A percentile compares a stretch with the other conserved stretches of the same genome.
Evolutionary conservation across 495 filamentous ascomycete species (phyloP).

Genomic region (Aspergillus funiculosus): DNA sequence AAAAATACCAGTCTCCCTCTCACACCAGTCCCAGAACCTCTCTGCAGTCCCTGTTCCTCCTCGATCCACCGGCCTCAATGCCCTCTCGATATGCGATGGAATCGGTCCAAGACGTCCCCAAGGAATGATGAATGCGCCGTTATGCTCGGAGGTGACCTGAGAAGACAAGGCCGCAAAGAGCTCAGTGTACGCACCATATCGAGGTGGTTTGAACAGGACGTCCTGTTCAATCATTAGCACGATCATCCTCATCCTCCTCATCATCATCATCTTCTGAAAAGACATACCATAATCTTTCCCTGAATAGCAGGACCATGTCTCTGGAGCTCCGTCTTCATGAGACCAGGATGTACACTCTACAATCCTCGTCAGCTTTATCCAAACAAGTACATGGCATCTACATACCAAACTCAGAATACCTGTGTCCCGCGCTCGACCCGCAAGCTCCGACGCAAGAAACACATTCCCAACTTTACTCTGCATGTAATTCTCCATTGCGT

Average conservation of each 20-base stretch:
- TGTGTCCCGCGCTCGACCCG: neutral
- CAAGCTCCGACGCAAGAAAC: neutral
- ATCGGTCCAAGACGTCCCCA: constrained; percentile 4
- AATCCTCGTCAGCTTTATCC: too few species aligned
- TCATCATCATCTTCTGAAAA: neutral
- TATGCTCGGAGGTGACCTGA: neutral
- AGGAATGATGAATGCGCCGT: constrained; percentile 2
- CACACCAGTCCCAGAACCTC: constrained; percentile 7
- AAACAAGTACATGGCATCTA: too few species aligned
- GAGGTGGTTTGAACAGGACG: constrained; percentile 3
- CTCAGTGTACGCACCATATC: constrained; percentile 9
- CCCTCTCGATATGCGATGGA: constrained; percentile 1
- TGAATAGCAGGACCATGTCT: neutral
- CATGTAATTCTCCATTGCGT: constrained; percentile 1
- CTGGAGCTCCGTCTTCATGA: constrained; percentile 9
- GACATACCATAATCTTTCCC: constrained; percentile 1
- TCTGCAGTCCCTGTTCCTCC: constrained; percentile 5
- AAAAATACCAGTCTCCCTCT: neutral
- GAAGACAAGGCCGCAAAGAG: constrained; percentile 8
- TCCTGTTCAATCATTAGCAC: neutral
- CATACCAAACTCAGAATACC: neutral
- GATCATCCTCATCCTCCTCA: too few species aligned
- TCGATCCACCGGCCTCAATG: neutral
- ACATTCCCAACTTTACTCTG: constrained; percentile 5
- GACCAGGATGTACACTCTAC: constrained; percentile 7